phyloP scores from a whole-genome alignment of 2,329 filamentous ascomycete species.

The Penicillium sp. region DNA sequence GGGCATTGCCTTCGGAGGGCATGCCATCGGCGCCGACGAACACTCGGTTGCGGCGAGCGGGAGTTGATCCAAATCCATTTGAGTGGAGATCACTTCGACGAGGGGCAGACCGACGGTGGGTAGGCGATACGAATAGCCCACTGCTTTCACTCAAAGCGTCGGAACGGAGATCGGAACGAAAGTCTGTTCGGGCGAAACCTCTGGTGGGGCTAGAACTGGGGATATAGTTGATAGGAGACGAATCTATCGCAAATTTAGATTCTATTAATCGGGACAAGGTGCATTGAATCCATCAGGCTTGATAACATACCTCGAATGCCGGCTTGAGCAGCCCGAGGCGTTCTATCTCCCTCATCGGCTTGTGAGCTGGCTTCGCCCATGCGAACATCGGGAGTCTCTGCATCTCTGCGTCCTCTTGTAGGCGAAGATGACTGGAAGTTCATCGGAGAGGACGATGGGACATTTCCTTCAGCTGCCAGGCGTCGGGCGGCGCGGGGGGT shows the following conservation, averaged over 20 bases:
- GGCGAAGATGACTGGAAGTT: conserved; percentile 72
- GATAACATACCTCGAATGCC: conserved; percentile 38
- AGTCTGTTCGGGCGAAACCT: conserved; percentile 35
- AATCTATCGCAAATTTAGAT: conserved; percentile 58
- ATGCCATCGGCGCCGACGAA: conserved; percentile 66
- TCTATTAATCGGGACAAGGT: neutral
- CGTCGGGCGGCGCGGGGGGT: conserved; percentile 50
- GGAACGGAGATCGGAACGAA: conserved; percentile 59
- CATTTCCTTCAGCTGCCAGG: conserved; percentile 37
- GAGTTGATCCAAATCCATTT: conserved; percentile 60
- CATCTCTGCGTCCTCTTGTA: conserved; percentile 42
- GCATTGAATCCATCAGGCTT: neutral
- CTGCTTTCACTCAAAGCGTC: conserved; percentile 81
- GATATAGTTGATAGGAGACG: conserved; percentile 87
- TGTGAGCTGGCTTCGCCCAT: conserved; percentile 51
- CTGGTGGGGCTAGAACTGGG: conserved; percentile 84
- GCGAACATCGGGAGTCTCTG: conserved; percentile 39
- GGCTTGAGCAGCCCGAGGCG: conserved; percentile 40
- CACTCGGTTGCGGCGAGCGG: conserved; percentile 55
- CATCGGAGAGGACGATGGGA: conserved; percentile 73
- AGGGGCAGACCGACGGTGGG: conserved; percentile 53
- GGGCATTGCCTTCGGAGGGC: conserved; percentile 51
- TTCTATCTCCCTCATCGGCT: conserved; percentile 44
- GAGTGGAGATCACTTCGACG: conserved; percentile 86
- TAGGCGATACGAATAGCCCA: conserved; percentile 73